Evolutionary conservation across 75 land plant genomes (phyloP), one percentile per base, ranked within the genome.

Genomic region (Selaginella moellendorffii): DNA sequence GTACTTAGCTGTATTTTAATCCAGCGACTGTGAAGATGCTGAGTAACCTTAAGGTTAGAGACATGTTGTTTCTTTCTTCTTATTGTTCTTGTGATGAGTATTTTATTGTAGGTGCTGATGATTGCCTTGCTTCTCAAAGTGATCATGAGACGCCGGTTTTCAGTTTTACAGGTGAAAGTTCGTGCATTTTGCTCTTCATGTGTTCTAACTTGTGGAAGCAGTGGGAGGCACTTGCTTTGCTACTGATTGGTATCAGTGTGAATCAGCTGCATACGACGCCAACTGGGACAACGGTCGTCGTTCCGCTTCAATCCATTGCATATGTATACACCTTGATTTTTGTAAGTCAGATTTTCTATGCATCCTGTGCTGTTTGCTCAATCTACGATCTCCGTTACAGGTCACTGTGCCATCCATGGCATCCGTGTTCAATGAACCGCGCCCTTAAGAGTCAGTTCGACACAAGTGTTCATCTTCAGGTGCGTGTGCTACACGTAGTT

Each of bases 21-120:
- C 99, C 99, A 93, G n/a, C n/a, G n/a, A n/a, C n/a, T n/a, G n/a
- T n/a, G n/a, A n/a, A 93, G 68, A 93, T 93, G 99, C 73, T 93
- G 54, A 89, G 99, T 70, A 93, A 78, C 31, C 70, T 77, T 29
- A 78, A 78, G 80, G 80, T 76, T 61, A 54, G 42, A 64, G 18
- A 12, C 46, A 51, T n/a, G 53, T 24, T 64, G 61, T 64, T 8
- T 71, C 5, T 24, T 17, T 65, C 24, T 20, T 24, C 0, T 31
- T 30, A 0, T 75, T 52, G 42, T 26, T 62, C 70, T 1, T 62
- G 67, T 24, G 53, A 18, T n/a, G n/a, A n/a, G n/a, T n/a, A n/a
- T n/a, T n/a, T 54, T 56, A 2, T 26, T 71, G 51, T 79, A 93
- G 99, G 96, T 93, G 69, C 76, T 93, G 71, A 81, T 89, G 28